Conservation (phyloP, 208 protist genomes). For the Crithidia sp. region DNA sequence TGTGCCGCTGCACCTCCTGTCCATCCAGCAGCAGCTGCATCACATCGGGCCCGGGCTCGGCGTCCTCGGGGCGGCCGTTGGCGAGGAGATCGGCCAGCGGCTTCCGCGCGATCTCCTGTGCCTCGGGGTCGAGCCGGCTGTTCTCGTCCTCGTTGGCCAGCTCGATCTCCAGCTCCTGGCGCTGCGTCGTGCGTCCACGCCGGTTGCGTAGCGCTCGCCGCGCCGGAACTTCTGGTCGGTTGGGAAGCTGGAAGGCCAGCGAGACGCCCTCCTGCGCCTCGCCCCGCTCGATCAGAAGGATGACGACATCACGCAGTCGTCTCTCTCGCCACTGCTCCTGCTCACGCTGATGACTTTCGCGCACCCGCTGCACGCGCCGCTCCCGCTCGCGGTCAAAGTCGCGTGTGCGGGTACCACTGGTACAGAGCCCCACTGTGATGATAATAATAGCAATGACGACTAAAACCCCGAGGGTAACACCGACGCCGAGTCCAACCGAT, state of each 20-base stretch:
- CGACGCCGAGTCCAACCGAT: conserved; percentile 12
- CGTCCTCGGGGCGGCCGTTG: conserved; percentile 44
- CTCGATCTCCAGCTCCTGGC: conserved; percentile 25
- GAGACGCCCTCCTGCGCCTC: conserved; percentile 46
- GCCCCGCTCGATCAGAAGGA: conserved; percentile 50
- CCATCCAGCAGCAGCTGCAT: conserved; percentile 63
- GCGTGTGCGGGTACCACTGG: conserved; percentile 4
- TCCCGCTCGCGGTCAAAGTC: conserved; percentile 14
- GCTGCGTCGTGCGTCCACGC: background rate
- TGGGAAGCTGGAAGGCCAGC: conserved; percentile 44
- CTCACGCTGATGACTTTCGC: conserved; percentile 28
- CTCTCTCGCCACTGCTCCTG: conserved; percentile 48
- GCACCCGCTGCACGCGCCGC: conserved; percentile 29
- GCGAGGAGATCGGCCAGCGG: conserved; percentile 38
- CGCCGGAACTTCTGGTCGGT: conserved; percentile 32
- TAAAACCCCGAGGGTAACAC: conserved; percentile 26
- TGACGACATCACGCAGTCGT: conserved; percentile 52
- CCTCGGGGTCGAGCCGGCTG: conserved; percentile 30
- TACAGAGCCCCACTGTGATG: conserved; percentile 13
- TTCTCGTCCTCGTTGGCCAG: conserved; percentile 24
- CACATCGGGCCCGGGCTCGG: conserved; percentile 46
- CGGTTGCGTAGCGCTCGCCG: conserved; percentile 22
- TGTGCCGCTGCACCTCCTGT: conserved; percentile 25
- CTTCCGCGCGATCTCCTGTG: conserved; percentile 23
- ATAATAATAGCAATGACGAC: background rate